Evolutionary conservation across 2,329 filamentous ascomycete genomes (phyloP), one percentile per base, ranked within the genome.

Genomic region (Aspergillus sp.): DNA sequence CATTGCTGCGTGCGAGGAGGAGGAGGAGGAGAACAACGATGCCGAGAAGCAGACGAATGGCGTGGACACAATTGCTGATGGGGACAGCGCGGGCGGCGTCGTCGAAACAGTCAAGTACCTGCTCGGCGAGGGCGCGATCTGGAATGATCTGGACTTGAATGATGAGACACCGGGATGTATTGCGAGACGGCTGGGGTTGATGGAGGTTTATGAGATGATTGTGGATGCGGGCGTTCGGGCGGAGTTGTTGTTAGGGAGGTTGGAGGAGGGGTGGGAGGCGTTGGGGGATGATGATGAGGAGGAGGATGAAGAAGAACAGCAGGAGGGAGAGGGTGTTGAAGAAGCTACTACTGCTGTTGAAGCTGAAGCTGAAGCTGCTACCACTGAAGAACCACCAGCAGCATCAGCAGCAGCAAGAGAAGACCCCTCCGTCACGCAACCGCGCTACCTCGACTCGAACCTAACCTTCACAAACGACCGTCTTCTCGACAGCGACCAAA

Each of bases 111-210:
- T 97, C 4, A 85, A 86, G 67, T 85, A 95, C 71, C 83, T 98
- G 7, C 87, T 98, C 62, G 85, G 93, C 70, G 89, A 90, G 67
- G 95, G 95, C 32, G 95, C 92, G 10, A 97, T 98, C 68, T 99
- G 95, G 95, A 99, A 99, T 79, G 93, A 97, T 74, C 81, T 98
- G 58, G 92, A 98, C 75, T 79, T 82, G 66, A 89, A 91, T 68
- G 85, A 92, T 69, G 94, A 98, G 81, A 98, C 95, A 3, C 92
- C 95, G 0, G 95, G 92, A 7, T 98, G 94, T 74, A 80, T 97
- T 47, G 95, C 95, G 8, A 82, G 83, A 28, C 74, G 86, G 49
- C 66, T 97, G 23, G 89, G 90, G 0, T 80, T 91, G 69, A 82
- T 78, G 57, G 84, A 86, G 53, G 78, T 97, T 38, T 98, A 99